Percentiles rank a stretch among this genome's conserved stretches.
phyloP scores from a whole-genome alignment of 140 eudicot genomes.

The Flaveria floridana region DNA sequence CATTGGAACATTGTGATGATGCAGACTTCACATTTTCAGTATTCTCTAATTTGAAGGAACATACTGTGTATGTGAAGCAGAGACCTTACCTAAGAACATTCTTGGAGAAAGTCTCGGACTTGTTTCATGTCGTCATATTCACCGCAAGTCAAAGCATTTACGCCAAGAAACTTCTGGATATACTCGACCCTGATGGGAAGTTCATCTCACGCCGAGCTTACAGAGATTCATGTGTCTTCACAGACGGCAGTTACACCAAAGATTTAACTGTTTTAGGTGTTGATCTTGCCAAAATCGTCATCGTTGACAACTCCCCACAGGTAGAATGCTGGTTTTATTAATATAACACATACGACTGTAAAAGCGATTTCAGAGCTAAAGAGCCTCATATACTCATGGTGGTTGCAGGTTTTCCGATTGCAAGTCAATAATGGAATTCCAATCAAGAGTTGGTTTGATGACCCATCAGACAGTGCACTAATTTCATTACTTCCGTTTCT shows the following conservation, averaged over 20 bases:
- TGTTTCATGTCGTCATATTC: constrained; percentile 80
- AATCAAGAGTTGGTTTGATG: constrained; percentile 96
- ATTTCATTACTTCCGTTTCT: constrained; percentile 82
- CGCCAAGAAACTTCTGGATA: constrained; percentile 83
- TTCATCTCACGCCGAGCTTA: constrained; percentile 80
- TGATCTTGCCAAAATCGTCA: constrained; percentile 89
- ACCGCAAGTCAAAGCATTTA: constrained; percentile 97
- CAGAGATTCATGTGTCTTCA: constrained; percentile 83
- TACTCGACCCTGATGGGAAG: constrained; percentile 83
- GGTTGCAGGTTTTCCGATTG: constrained; percentile 80
- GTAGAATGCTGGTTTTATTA: constrained; percentile 33
- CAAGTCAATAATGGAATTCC: constrained; percentile 99
- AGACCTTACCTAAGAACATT: constrained; percentile 81
- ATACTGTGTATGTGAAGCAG: constrained; percentile 74
- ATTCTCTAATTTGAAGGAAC: constrained; percentile 62
- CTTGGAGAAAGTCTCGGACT: constrained; percentile 76
- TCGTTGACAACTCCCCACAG: constrained; percentile 95
- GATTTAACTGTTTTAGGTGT: constrained; percentile 92
- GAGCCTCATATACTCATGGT: constrained; percentile 20
- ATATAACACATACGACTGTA: neutral
- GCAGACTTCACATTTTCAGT: constrained; percentile 90
- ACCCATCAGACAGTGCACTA: constrained; percentile 82
- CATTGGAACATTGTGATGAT: constrained; percentile 75
- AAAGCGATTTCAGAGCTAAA: neutral
- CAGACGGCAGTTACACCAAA: constrained; percentile 81